A percentile compares a stretch with the other conserved stretches of the same genome.
These are phyloP conservation scores for Ephemerocybe angulata DNA, from an alignment of 768 basidiomycete species.

Conservation along the genomic window DNA sequence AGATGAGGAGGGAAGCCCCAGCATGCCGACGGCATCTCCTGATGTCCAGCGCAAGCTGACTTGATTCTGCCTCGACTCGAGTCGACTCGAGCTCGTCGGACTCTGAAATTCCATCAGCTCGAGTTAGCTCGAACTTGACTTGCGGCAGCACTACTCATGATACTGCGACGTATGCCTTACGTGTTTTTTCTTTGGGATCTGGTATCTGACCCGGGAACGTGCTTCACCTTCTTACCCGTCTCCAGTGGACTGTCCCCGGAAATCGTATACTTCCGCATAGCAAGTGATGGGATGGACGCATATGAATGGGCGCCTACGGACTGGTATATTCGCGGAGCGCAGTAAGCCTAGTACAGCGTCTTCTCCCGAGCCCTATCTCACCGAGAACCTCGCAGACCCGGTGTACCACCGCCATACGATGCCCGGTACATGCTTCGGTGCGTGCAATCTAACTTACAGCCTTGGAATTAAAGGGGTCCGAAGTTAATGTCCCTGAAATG, in stretches of 20 bases:
- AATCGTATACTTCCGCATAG: conserved; percentile 77
- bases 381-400: conserved; percentile 19
- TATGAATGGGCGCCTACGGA: conserved; percentile 44
- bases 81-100: background rate
- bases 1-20: background rate
- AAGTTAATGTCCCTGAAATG: too few relatives aligned
- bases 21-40: background rate
- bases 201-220: too few relatives aligned
- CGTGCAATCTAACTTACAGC: too few relatives aligned
- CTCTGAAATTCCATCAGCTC: background rate
- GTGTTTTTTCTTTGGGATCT: too few relatives aligned
- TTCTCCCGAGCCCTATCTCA: background rate
- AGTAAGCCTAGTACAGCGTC: conserved; percentile 33
- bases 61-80: background rate
- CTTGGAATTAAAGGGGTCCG: too few relatives aligned
- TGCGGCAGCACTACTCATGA: background rate
- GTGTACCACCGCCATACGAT: conserved; percentile 55
- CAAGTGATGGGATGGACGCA: conserved; percentile 47
- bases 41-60: background rate
- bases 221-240: too few relatives aligned
- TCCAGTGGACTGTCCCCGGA: conserved; percentile 81
- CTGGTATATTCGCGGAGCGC: conserved; percentile 87
- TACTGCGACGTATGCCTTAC: too few relatives aligned
- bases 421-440: conserved; percentile 89
- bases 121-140: background rate